phyloP scores from a whole-genome alignment of 2,329 filamentous ascomycete genomes.

The Colletotrichum tamarilloi region DNA sequence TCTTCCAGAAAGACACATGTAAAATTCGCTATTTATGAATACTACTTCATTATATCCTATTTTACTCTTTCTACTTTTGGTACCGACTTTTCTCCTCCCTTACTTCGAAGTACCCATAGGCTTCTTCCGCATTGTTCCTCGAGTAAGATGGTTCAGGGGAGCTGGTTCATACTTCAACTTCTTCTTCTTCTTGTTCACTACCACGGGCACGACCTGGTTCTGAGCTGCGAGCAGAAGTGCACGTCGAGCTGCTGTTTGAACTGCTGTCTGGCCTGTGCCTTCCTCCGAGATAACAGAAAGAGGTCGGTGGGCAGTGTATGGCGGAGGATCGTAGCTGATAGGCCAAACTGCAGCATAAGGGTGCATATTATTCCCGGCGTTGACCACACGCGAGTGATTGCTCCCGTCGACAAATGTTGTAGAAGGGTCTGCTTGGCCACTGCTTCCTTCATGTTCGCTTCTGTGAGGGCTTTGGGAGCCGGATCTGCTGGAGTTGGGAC shows the following conservation, averaged over 20 bases:
- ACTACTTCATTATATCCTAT: no score
- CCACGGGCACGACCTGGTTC: no score
- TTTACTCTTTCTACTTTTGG: no score
- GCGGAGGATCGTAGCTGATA: not conserved
- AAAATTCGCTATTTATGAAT: no score
- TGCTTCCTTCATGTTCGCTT: not conserved
- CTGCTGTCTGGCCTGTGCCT: not conserved
- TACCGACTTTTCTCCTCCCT: no score
- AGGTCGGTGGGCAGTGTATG: not conserved
- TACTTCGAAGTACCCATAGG: not conserved
- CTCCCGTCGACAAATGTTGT: not conserved
- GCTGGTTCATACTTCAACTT: not conserved
- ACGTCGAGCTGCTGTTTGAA: not conserved
- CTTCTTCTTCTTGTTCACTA: not conserved
- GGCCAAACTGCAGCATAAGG: not conserved
- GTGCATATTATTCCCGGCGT: no score
- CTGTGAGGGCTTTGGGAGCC: not conserved
- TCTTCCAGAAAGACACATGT: no score
- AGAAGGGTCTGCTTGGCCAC: not conserved
- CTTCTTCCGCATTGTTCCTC: not conserved
- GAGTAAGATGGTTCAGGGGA: not conserved
- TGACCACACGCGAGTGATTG: not conserved
- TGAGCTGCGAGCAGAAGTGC: no score
- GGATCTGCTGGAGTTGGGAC: not conserved
- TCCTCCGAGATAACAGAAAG: not conserved